Base-by-base conservation (phyloP, 345 rosid genomes). In the Fremontodendron californicum region DNA sequence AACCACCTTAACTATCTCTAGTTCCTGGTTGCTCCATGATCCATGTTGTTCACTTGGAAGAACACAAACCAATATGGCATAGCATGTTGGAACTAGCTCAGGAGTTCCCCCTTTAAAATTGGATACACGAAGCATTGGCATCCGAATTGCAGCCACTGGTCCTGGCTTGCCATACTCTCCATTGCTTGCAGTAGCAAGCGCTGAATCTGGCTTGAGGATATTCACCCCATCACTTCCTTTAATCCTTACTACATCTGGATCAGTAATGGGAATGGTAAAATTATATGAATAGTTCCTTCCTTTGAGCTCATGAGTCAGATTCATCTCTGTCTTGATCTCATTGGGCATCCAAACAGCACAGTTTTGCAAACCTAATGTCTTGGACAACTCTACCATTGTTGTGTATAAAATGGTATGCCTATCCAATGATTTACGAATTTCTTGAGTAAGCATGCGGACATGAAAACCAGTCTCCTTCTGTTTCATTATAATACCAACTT, bases 271-370 rank as follows among this genome's bases (percentile, higher is more conserved):
- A 60, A 96, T 89, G 37, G 88, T 78, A 73, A 45, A 70, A 67
- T 75, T 78, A 74, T 78, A 82, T 33, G 85, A 82, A 71, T 82
- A 87, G 46, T 75, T 81, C 86, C 86, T 85, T 72, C 86, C 84
- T 71, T 87, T 84, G 58, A 90, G 77, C 81, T 88, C 90, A 78
- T 89, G 97, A 27, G 97, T 93, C 78, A 93, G 79, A 76, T 90
- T 82, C 97, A 96, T 86, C 85, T 86, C 88, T 0, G 85, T 88
- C 80, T 81, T 88, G 11, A 43, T 78, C 52, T 86, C 89, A 77
- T 89, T 88, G 27, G 96, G 94, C 98, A 96, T 96, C 99, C 99
- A 96, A 72, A 96, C 91, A 0, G 97, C 98, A 62, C 99, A 96
- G 45, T 92, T 96, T 77, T 90, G 96, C 85, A 96, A 84, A 43